These are phyloP conservation scores for Litsea cubeba DNA, from an alignment of 164 flowering plant genomes.

Conservation along the genomic window DNA sequence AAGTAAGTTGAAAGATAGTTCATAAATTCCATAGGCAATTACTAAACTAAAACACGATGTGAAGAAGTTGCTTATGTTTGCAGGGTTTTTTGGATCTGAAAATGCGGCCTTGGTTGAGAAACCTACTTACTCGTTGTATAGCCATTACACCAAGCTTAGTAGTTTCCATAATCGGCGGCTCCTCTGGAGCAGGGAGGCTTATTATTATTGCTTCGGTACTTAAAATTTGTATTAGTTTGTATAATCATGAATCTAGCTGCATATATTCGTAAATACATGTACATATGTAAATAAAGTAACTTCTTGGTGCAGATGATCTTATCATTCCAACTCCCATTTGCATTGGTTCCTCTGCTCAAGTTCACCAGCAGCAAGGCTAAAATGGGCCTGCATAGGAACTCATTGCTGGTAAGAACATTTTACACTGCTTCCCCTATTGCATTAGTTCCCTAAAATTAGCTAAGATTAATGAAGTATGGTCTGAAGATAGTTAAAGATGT, in stretches of 20 bases:
- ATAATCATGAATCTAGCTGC: neutral
- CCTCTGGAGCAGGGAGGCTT: constrained; percentile 60
- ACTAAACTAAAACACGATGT: neutral
- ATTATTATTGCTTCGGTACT: constrained; percentile 75
- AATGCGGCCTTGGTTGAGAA: constrained; percentile 63
- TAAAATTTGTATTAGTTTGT: neutral
- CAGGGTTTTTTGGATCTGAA: constrained; percentile 72
- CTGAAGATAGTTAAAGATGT: neutral
- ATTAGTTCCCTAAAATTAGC: neutral
- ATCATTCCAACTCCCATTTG: constrained; percentile 9
- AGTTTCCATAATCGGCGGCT: constrained; percentile 69
- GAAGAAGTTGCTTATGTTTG: neutral
- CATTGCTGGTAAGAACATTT: neutral
- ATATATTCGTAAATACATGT: neutral
- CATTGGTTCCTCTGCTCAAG: constrained; percentile 1
- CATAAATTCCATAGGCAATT: neutral
- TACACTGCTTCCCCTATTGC: neutral
- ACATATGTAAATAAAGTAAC: neutral
- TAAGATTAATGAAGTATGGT: neutral
- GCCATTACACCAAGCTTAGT: constrained; percentile 74
- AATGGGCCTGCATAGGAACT: constrained; percentile 3
- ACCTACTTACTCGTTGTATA: constrained; percentile 54
- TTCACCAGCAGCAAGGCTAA: constrained; percentile 2
- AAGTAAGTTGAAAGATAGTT: constrained; percentile 31
- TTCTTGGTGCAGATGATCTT: constrained; percentile 6